Evolutionary conservation across 106 monocot genomes (phyloP).

Genomic region (Xerophyta viscosa): DNA sequence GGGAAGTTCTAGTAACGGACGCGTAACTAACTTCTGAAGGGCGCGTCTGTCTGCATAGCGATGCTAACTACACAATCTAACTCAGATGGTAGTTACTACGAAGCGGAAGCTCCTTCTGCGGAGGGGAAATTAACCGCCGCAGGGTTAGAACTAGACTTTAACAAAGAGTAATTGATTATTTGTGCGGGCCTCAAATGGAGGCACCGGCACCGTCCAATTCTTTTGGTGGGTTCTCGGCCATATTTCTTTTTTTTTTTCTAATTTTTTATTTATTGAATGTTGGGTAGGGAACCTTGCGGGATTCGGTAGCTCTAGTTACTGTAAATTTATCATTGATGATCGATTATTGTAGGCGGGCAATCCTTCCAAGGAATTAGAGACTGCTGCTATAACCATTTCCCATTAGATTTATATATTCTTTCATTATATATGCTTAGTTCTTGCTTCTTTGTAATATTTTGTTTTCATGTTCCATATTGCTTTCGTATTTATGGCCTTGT

Average conservation of each 20-base stretch:
- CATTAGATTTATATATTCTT: background rate
- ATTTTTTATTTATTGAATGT: too few relatives aligned
- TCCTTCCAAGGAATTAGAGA: background rate
- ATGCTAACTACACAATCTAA: slow-evolving; percentile 10
- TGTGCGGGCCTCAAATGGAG: slow-evolving; percentile 23
- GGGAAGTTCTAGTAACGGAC: background rate
- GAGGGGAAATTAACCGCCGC: slow-evolving; percentile 6
- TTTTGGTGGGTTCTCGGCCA: slow-evolving; percentile 2
- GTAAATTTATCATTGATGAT: slow-evolving; percentile 8
- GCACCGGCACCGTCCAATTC: slow-evolving; percentile 7
- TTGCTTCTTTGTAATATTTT: too few relatives aligned
- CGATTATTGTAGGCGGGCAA: slow-evolving; percentile 3
- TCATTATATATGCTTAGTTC: background rate
- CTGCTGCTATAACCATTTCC: background rate
- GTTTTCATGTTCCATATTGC: too few relatives aligned
- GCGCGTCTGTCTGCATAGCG: background rate
- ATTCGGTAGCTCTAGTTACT: background rate
- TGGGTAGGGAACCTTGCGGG: slow-evolving; percentile 1
- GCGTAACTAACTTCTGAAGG: background rate
- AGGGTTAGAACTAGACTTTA: slow-evolving; percentile 6
- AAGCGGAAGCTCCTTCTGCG: background rate
- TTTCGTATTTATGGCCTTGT: too few relatives aligned
- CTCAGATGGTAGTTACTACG: slow-evolving; percentile 5
- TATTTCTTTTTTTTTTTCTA: background rate
- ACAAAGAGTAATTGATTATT: slow-evolving; percentile 17